phyloP scores from a whole-genome alignment of 129 eudicot genomes.

The Chrysanthemum seticuspe region DNA sequence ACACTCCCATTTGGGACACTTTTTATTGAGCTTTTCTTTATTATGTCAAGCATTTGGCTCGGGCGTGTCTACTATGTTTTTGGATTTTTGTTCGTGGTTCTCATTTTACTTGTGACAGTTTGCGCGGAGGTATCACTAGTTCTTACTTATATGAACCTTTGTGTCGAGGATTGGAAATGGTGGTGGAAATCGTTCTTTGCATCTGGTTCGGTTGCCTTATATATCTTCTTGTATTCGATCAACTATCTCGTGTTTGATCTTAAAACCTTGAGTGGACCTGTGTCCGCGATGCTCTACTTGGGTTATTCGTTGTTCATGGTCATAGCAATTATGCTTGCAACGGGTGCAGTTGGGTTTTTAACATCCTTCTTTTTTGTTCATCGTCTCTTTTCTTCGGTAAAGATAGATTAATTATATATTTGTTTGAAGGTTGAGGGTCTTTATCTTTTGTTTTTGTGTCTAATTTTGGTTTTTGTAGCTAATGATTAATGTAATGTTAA shows the following conservation, averaged over 20 bases:
- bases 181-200: slow-evolving; percentile 42
- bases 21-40: slow-evolving; percentile 40
- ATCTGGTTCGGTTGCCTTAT: slow-evolving; percentile 34
- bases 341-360: slow-evolving; percentile 33
- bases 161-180: slow-evolving; percentile 40
- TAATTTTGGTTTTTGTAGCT: slow-evolving; percentile 18
- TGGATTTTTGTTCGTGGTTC: slow-evolving; percentile 32
- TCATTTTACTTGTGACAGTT: slow-evolving; percentile 28
- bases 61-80: slow-evolving; percentile 36
- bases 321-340: slow-evolving; percentile 32
- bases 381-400: slow-evolving; percentile 36
- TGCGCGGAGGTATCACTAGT: slow-evolving; percentile 38
- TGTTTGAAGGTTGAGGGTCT: background rate
- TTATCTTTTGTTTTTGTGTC: background rate
- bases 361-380: slow-evolving; percentile 39
- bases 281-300: slow-evolving; percentile 33
- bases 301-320: slow-evolving; percentile 39
- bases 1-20: slow-evolving; percentile 39
- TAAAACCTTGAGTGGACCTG: slow-evolving; percentile 38
- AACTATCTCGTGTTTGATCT: slow-evolving; percentile 38
- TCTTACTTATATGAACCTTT: slow-evolving; percentile 37
- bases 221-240: slow-evolving; percentile 31
- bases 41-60: slow-evolving; percentile 39
- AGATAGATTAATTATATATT: slow-evolving; percentile 28
- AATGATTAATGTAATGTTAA: background rate